Evolutionary conservation across 108 stramenopile species (phyloP), one percentile per base, ranked within the genome.

Genomic region (Discostella stelligeroides): DNA sequence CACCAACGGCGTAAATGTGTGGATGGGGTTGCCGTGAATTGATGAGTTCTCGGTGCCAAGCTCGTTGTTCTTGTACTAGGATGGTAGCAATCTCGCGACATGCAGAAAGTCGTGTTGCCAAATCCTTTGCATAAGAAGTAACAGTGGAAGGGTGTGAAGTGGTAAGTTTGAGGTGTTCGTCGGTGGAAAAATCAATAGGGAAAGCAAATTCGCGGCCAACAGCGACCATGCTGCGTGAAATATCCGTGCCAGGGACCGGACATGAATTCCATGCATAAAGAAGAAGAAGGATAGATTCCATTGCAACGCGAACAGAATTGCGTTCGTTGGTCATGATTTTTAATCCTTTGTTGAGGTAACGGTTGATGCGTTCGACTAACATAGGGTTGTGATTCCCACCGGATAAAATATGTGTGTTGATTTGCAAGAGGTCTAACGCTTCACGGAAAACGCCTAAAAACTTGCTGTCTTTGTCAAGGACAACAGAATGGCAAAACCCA

Each of bases 401-500:
- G n/a, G n/a, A n/a, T n/a, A n/a, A n/a, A n/a, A 28, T 14, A 9
- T 54, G 53, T 7, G 7, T 15, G 27, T 54, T 54, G 25, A 54
- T 54, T 2, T 54, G 9, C 4, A 54, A 12, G 1, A 54, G n/a
- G 53, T 54, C 53, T 6, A 54, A 12, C 1, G 28, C 27, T 27
- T 54, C 53, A 2, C 53, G 27, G 13, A 2, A 54, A 11, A 54
- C 53, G 13, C 53, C 53, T 54, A n/a, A n/a, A n/a, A n/a, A n/a
- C n/a, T n/a, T n/a, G n/a, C n/a, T n/a, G n/a, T n/a, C n/a, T n/a
- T n/a, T n/a, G n/a, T n/a, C n/a, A n/a, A n/a, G n/a, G n/a, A n/a
- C n/a, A n/a, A n/a, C n/a, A n/a, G n/a, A n/a, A n/a, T 54, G 53
- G 53, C 53, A 54, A 14, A 54, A 54, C 25, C 53, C 53, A 14